These are phyloP conservation scores for Trichomonas gallinae DNA, from an alignment of 208 protist genomes.

Conservation along the genomic window DNA sequence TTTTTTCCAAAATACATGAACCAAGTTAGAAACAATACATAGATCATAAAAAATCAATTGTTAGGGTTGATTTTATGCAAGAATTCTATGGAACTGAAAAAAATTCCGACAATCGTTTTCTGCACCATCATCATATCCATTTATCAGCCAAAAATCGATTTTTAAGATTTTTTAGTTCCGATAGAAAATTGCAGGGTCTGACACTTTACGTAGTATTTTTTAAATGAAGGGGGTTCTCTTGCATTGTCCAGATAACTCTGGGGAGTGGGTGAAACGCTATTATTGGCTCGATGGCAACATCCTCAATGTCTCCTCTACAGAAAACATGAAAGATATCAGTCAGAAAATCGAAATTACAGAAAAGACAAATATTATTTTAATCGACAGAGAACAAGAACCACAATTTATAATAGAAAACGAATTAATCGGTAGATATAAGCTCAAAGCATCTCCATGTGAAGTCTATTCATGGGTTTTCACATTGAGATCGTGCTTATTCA, in stretches of 20 bases:
- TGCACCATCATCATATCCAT: too few relatives aligned
- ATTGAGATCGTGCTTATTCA: background rate
- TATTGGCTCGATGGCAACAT: background rate
- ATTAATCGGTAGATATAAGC: background rate
- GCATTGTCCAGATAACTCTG: background rate
- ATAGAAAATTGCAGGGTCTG: too few relatives aligned
- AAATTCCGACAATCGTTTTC: too few relatives aligned
- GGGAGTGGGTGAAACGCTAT: background rate
- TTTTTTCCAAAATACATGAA: too few relatives aligned
- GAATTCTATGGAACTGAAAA: too few relatives aligned
- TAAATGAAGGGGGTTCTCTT: background rate
- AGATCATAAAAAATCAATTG: too few relatives aligned
- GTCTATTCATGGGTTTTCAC: background rate
- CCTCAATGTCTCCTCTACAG: background rate
- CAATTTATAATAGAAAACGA: background rate
- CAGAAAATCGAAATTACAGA: background rate
- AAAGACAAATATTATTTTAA: background rate
- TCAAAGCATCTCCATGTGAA: background rate
- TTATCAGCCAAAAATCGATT: too few relatives aligned
- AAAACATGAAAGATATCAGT: background rate
- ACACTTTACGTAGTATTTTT: too few relatives aligned
- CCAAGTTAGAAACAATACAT: too few relatives aligned
- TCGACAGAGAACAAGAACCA: background rate
- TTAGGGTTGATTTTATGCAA: too few relatives aligned
- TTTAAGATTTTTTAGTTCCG: too few relatives aligned